These are phyloP conservation scores for Dorcoceras hygrometricum DNA, from an alignment of 257 asterid genomes.

Conservation along the genomic window DNA sequence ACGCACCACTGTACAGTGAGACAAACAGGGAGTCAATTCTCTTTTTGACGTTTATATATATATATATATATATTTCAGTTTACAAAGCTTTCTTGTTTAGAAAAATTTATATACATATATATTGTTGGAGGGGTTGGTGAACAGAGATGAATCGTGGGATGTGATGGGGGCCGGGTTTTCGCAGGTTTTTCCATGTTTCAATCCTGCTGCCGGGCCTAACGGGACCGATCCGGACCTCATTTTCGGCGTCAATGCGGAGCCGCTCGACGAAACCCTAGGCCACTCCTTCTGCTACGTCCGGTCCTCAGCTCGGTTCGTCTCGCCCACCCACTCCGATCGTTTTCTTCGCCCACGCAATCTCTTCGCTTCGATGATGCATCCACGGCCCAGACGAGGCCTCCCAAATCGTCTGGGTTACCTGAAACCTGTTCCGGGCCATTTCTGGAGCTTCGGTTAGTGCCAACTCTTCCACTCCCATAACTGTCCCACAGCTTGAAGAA, in stretches of 20 bases:
- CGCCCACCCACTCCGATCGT: slow-evolving; percentile 91
- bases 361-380: slow-evolving; percentile 81
- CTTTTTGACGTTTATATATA: not conserved
- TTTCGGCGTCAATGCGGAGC: slow-evolving; percentile 47
- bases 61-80: not conserved
- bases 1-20: not conserved
- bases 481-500: slow-evolving; percentile 66
- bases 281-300: slow-evolving; percentile 98
- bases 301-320: slow-evolving; percentile 81
- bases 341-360: slow-evolving; percentile 87
- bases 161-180: slow-evolving; percentile 98
- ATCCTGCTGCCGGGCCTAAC: slow-evolving; percentile 62
- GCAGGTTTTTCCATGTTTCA: slow-evolving; percentile 81
- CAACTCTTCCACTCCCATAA: slow-evolving; percentile 73
- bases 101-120: too few species aligned
- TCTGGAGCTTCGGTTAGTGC: slow-evolving; percentile 97
- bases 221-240: slow-evolving; percentile 68
- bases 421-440: slow-evolving; percentile 90
- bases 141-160: slow-evolving; percentile 66
- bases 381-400: slow-evolving; percentile 24
- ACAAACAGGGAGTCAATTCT: not conserved
- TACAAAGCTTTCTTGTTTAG: not conserved
- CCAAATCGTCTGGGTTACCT: slow-evolving; percentile 42
- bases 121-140: slow-evolving; percentile 37
- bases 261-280: slow-evolving; percentile 93